Evolutionary conservation across 345 rosid genomes (phyloP).

Genomic region (Aquilaria yunnanensis): DNA sequence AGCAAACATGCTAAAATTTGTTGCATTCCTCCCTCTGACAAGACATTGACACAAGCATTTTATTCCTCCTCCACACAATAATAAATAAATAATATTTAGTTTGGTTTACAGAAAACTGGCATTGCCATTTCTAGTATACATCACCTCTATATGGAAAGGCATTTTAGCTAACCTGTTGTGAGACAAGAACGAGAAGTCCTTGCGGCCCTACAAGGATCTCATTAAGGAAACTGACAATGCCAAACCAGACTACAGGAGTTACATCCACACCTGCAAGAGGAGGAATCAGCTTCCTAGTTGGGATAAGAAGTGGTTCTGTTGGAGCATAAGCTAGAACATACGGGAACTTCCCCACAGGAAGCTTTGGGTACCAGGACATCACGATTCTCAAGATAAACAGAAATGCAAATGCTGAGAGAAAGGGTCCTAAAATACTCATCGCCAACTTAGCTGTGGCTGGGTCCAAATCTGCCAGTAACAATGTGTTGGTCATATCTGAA

Average conservation of each 20-base stretch:
- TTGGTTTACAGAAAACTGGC: no score
- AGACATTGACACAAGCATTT: no score
- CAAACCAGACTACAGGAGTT: slow-evolving; percentile 91
- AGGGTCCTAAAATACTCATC: slow-evolving; percentile 60
- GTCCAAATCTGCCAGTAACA: slow-evolving; percentile 55
- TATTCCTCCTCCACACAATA: no score
- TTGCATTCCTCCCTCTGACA: no score
- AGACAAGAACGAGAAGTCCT: slow-evolving; percentile 86
- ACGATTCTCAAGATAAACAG: slow-evolving; percentile 67
- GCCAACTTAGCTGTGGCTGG: slow-evolving; percentile 73
- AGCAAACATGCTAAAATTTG: no score
- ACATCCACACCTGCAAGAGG: slow-evolving; percentile 93
- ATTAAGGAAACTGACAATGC: slow-evolving; percentile 68
- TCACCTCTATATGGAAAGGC: no score
- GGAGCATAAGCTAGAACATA: slow-evolving; percentile 88
- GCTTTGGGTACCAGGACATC: slow-evolving; percentile 97
- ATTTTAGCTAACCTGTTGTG: slow-evolving; percentile 50
- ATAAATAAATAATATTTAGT: no score
- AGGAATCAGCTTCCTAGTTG: slow-evolving; percentile 74
- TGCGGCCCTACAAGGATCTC: slow-evolving; percentile 90
- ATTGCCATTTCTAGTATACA: not conserved
- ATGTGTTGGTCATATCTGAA: slow-evolving; percentile 16
- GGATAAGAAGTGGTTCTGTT: slow-evolving; percentile 71
- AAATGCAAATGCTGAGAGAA: slow-evolving; percentile 67
- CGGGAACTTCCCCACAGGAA: slow-evolving; percentile 79